Percentiles rank a stretch among this genome's conserved stretches.
These are phyloP conservation scores for Breviolum minutum DNA, from an alignment of 73 alveolate genomes.

Conservation along the genomic window DNA sequence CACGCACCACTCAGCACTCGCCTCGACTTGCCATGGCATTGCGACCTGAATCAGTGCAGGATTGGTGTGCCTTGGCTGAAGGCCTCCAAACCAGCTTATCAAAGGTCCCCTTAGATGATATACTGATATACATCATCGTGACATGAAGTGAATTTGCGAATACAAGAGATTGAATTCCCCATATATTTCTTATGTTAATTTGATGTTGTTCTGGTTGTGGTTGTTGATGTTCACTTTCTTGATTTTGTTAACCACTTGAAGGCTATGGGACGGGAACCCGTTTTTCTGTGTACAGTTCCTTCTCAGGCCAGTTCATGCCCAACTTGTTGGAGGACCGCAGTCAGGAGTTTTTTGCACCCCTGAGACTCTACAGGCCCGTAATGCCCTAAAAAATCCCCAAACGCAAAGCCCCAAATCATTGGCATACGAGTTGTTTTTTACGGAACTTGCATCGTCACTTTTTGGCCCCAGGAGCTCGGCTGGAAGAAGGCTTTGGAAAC, in stretches of 20 bases:
- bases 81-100: no score
- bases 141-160: no score
- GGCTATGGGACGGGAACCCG: no score
- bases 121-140: no score
- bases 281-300: background rate
- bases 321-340: constrained; percentile 38
- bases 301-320: constrained; percentile 27
- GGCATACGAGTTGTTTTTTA: background rate
- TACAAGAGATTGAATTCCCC: no score
- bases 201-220: no score
- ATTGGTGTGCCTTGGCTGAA: constrained; percentile 5
- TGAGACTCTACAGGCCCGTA: background rate
- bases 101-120: no score
- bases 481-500: constrained; percentile 13
- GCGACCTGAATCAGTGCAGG: constrained; percentile 55
- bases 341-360: background rate
- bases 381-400: background rate
- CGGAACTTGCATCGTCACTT: background rate
- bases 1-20: no score
- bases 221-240: no score
- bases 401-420: background rate
- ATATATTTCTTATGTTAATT: no score
- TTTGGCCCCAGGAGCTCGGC: constrained; percentile 1
- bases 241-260: no score
- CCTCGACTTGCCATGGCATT: background rate